A percentile compares a stretch with the other conserved stretches of the same genome.
These are phyloP conservation scores for Noccaea bulbosa DNA, from an alignment of 345 rosid species.

Conservation along the genomic window DNA sequence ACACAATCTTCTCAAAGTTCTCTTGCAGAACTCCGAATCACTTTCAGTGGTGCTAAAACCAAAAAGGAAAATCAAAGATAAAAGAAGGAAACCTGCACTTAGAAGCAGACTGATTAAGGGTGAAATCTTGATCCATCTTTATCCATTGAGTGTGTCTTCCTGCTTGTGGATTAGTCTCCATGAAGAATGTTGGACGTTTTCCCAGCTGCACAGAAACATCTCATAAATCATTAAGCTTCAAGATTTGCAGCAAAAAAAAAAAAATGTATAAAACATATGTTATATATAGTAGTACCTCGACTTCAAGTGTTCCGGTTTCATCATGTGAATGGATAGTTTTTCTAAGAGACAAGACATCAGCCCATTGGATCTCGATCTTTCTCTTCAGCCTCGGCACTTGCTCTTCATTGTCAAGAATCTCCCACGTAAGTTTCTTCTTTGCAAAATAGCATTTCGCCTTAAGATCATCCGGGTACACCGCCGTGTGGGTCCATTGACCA, in stretches of 20 bases:
- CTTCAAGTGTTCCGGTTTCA: slow-evolving; percentile 36
- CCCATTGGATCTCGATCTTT: slow-evolving; percentile 52
- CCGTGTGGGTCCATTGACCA: slow-evolving; percentile 8
- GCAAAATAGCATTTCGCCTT: slow-evolving; percentile 66
- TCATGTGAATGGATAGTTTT: neutral
- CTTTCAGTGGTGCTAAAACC: neutral
- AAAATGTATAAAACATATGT: neutral
- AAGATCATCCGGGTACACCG: slow-evolving; percentile 41
- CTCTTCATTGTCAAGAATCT: slow-evolving; percentile 40
- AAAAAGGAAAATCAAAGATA: neutral
- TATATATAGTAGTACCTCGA: slow-evolving; percentile 43
- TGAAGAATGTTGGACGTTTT: slow-evolving; percentile 44
- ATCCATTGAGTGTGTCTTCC: slow-evolving; percentile 56
- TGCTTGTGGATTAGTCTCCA: slow-evolving; percentile 50
- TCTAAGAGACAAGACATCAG: slow-evolving; percentile 41
- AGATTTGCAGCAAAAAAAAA: neutral
- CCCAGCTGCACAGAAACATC: slow-evolving; percentile 42
- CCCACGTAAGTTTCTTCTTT: slow-evolving; percentile 69
- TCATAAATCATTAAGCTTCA: slow-evolving; percentile 1
- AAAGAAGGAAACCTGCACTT: slow-evolving; percentile 46
- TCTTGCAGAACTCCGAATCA: slow-evolving; percentile 49
- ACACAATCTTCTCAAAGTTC: slow-evolving; percentile 54
- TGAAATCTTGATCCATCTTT: slow-evolving; percentile 46
- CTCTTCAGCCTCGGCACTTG: slow-evolving; percentile 35
- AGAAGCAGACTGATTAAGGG: slow-evolving; percentile 46